These are phyloP conservation scores for Cornus controversa DNA, from an alignment of 148 eudicot genomes.

Conservation along the genomic window DNA sequence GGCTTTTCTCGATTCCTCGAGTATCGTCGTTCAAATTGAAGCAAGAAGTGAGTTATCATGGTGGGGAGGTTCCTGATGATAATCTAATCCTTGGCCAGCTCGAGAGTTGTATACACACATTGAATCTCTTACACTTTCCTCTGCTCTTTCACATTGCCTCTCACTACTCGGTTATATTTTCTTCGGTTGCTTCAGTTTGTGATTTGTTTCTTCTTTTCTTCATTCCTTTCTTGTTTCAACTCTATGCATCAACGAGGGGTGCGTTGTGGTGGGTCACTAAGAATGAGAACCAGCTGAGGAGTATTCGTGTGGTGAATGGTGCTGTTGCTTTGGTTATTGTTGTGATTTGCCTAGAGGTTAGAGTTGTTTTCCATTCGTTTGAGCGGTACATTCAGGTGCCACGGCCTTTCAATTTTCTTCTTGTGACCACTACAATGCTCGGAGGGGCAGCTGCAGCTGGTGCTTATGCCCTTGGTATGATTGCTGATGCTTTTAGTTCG, in stretches of 20 bases:
- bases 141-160: conserved; percentile 69
- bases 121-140: conserved; percentile 65
- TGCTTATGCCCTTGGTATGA: conserved; percentile 77
- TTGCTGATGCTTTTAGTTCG: conserved; percentile 66
- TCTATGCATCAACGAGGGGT: conserved; percentile 83
- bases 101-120: conserved; percentile 74
- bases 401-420: conserved; percentile 70
- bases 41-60: conserved; percentile 50
- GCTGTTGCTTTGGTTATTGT: conserved; percentile 70
- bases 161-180: conserved; percentile 57
- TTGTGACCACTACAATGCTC: conserved; percentile 81
- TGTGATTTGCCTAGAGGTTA: conserved; percentile 74
- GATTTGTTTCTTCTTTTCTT: conserved; percentile 81
- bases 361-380: conserved; percentile 90
- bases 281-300: conserved; percentile 53
- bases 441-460: conserved; percentile 87
- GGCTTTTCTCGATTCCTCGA: conserved; percentile 83
- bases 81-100: conserved; percentile 63
- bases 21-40: conserved; percentile 67
- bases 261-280: conserved; percentile 91
- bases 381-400: conserved; percentile 92
- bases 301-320: conserved; percentile 72
- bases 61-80: conserved; percentile 72
- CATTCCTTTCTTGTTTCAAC: conserved; percentile 70
- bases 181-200: conserved; percentile 54